phyloP scores from a whole-genome alignment of 2,329 filamentous ascomycete species.

The Penicillium aurantiogriseum region DNA sequence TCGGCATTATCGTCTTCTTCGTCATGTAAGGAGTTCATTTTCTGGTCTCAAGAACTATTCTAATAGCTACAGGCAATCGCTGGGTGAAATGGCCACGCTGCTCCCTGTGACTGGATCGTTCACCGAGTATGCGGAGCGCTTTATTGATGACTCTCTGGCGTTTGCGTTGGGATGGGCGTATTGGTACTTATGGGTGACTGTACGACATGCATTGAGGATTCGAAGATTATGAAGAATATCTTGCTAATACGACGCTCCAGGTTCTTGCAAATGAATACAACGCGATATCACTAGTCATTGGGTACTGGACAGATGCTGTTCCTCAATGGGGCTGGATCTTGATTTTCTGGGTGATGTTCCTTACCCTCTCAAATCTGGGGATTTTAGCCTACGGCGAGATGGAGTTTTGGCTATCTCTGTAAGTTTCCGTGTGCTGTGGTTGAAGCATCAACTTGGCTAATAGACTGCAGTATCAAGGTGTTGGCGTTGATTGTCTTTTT shows the following conservation, averaged over 20 bases:
- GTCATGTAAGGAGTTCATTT: constrained; percentile 30
- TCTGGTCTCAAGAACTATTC: background rate
- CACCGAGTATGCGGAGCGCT: constrained; percentile 66
- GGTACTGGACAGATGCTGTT: constrained; percentile 46
- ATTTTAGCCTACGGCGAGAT: constrained; percentile 54
- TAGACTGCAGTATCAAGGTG: constrained; percentile 30
- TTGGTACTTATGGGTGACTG: constrained; percentile 51
- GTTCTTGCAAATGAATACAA: constrained; percentile 48
- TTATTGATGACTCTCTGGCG: constrained; percentile 68
- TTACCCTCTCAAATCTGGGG: constrained; percentile 42
- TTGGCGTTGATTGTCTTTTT: constrained; percentile 34
- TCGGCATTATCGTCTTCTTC: constrained; percentile 64
- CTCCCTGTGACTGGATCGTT: constrained; percentile 71
- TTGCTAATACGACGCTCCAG: constrained; percentile 10
- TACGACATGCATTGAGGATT: constrained; percentile 8
- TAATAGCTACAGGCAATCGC: constrained; percentile 62
- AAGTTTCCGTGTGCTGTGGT: background rate
- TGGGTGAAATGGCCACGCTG: constrained; percentile 72
- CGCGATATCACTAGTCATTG: constrained; percentile 46
- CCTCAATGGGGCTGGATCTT: constrained; percentile 50
- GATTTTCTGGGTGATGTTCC: constrained; percentile 48
- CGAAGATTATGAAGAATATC: background rate
- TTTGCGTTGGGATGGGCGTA: constrained; percentile 72
- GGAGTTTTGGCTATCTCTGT: constrained; percentile 47
- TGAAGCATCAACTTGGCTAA: background rate